These are phyloP conservation scores for Podospora pseudocomata DNA, from an alignment of 495 filamentous ascomycete genomes.

Conservation along the genomic window DNA sequence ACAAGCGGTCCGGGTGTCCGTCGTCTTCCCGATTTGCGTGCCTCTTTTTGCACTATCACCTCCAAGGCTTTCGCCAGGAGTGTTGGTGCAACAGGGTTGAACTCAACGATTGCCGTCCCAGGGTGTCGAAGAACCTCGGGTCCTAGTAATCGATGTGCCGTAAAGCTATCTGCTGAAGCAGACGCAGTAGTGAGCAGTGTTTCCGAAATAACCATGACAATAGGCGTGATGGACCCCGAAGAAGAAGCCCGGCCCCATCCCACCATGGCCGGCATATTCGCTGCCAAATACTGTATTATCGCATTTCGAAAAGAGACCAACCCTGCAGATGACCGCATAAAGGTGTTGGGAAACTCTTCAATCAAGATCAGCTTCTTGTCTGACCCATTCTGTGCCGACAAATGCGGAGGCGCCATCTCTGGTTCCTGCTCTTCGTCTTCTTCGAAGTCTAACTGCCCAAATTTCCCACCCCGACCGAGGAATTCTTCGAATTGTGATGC, in stretches of 20 bases:
- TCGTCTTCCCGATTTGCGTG: constrained; percentile 61
- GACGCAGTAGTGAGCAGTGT: constrained; percentile 72
- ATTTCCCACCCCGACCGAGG: constrained; percentile 70
- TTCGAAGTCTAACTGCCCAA: constrained; percentile 67
- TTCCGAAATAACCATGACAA: constrained; percentile 90
- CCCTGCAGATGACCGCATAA: constrained; percentile 61
- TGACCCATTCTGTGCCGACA: constrained; percentile 10
- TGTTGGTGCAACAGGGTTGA: constrained; percentile 87
- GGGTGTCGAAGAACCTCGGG: constrained; percentile 77
- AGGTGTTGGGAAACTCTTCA: constrained; percentile 91
- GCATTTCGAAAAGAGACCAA: constrained; percentile 71
- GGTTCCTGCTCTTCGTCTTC: constrained; percentile 26
- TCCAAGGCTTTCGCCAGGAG: constrained; percentile 80
- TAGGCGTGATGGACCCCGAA: constrained; percentile 56
- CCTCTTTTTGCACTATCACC: constrained; percentile 74
- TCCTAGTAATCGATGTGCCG: constrained; percentile 81
- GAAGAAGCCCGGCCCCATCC: constrained; percentile 23
- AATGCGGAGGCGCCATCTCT: constrained; percentile 19
- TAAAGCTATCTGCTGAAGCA: constrained; percentile 79
- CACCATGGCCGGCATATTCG: constrained; percentile 49
- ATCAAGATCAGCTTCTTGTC: constrained; percentile 64
- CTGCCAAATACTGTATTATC: constrained; percentile 69
- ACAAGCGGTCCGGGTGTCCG: constrained; percentile 66
- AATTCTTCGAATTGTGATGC: constrained; percentile 88
- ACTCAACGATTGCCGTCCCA: constrained; percentile 72